Percentiles rank a stretch among this genome's conserved stretches.
Evolutionary conservation across 768 basidiomycete species (phyloP).

Genomic region (Baorangia bicolor): DNA sequence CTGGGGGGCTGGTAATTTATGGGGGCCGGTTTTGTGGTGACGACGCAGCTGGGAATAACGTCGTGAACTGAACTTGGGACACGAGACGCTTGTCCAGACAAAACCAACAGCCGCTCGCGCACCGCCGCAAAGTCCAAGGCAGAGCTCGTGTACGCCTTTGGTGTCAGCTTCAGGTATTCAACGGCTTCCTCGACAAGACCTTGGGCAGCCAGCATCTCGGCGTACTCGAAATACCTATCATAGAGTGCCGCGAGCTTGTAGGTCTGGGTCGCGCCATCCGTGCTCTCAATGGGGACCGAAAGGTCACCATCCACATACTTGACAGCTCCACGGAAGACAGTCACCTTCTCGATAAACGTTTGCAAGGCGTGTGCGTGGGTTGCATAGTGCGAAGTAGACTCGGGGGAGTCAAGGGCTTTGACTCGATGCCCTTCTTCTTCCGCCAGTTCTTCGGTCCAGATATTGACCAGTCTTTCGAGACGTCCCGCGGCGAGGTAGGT

Average conservation of each 20-base stretch:
- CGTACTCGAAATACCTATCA: slow-evolving; percentile 94
- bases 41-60: slow-evolving; percentile 32
- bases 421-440: slow-evolving; percentile 74
- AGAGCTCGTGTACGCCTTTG: slow-evolving; percentile 71
- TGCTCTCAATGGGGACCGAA: slow-evolving; percentile 35
- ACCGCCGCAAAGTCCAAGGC: slow-evolving; percentile 43
- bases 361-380: slow-evolving; percentile 86
- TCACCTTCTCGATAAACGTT: slow-evolving; percentile 94
- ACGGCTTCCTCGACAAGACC: slow-evolving; percentile 85
- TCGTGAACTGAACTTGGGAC: slow-evolving; percentile 28
- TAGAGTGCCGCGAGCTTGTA: slow-evolving; percentile 88
- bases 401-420: slow-evolving; percentile 37
- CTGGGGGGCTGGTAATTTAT: slow-evolving; percentile 29
- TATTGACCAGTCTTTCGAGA: slow-evolving; percentile 82
- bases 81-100: slow-evolving; percentile 30
- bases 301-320: slow-evolving; percentile 77
- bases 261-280: slow-evolving; percentile 45
- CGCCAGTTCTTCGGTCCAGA: slow-evolving; percentile 87
- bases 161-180: slow-evolving; percentile 76
- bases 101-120: slow-evolving; percentile 45
- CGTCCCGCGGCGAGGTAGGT: slow-evolving; percentile 92
- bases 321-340: slow-evolving; percentile 88
- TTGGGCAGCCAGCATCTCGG: slow-evolving; percentile 86
- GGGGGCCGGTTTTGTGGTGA: slow-evolving; percentile 7
- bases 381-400: slow-evolving; percentile 61